These are phyloP conservation scores for Trypanosoma vivax DNA, from an alignment of 208 protist species.

Conservation along the genomic window DNA sequence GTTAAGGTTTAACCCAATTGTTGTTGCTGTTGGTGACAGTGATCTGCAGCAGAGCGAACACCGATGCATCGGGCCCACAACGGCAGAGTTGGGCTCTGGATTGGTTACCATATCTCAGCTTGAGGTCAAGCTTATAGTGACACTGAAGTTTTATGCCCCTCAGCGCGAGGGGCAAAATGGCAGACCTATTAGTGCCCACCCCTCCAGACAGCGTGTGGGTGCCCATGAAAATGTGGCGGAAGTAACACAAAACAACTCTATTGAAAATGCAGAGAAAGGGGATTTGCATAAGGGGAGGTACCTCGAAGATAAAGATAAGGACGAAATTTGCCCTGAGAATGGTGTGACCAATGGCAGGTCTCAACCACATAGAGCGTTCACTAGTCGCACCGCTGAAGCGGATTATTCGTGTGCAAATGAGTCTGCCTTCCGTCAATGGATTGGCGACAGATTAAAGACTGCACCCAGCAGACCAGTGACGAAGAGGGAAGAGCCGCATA, in stretches of 20 bases:
- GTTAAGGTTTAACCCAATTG: conserved; percentile 16
- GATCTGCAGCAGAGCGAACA: background rate
- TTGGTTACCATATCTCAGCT: background rate
- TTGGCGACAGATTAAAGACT: too few species aligned
- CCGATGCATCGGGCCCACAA: background rate
- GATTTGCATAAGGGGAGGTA: background rate
- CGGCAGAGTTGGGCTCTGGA: background rate
- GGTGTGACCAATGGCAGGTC: background rate
- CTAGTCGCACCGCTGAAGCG: too few species aligned
- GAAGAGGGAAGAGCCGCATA: too few species aligned
- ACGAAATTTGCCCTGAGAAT: background rate
- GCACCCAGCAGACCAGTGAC: too few species aligned
- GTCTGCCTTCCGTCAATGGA: too few species aligned
- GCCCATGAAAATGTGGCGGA: background rate
- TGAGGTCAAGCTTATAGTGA: conserved; percentile 1
- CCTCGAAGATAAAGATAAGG: background rate
- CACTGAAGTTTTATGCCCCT: conserved; percentile 15
- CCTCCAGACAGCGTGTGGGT: background rate
- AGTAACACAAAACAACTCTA: background rate
- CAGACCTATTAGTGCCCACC: conserved; percentile 17
- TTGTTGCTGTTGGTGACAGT: conserved; percentile 9
- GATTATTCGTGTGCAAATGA: too few species aligned
- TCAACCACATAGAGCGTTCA: too few species aligned
- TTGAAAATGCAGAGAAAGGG: conserved; percentile 1
- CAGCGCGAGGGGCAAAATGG: conserved; percentile 19